Evolutionary conservation across 495 filamentous ascomycete species (phyloP).

Genomic region (Xylaria castorea): DNA sequence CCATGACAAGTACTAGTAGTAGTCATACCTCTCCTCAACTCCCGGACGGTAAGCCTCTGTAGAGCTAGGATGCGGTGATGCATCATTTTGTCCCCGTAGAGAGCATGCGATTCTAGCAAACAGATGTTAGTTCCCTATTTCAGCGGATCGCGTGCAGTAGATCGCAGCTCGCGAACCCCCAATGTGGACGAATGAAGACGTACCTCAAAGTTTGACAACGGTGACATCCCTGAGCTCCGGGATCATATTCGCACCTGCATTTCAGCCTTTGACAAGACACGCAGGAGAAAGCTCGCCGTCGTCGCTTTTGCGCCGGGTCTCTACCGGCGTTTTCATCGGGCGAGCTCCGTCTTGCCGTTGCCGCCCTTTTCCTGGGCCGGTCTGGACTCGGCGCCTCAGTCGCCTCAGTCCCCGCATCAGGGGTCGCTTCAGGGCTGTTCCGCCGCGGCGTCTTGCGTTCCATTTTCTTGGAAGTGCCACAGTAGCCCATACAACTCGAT

Average conservation of each 20-base stretch:
- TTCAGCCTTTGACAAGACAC: conserved; percentile 41
- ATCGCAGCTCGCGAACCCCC: not conserved
- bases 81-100: conserved; percentile 34
- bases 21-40: conserved; percentile 38
- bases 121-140: not conserved
- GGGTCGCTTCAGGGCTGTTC: conserved; percentile 3
- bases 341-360: conserved; percentile 20
- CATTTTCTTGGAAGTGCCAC: not conserved
- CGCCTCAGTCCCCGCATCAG: conserved; percentile 7
- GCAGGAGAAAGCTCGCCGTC: conserved; percentile 41
- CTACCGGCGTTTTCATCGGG: conserved; percentile 19
- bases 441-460: not conserved
- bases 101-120: conserved; percentile 37
- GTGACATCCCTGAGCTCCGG: conserved; percentile 37
- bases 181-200: conserved; percentile 1
- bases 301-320: conserved; percentile 31
- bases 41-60: conserved; percentile 24
- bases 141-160: too few relatives aligned
- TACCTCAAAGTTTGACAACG: conserved; percentile 42
- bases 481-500: not conserved
- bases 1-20: not conserved
- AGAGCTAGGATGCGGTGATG: conserved; percentile 4
- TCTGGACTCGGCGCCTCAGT: not conserved
- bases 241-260: conserved; percentile 42
- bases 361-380: conserved; percentile 9